These are phyloP conservation scores for Cantharellus cinnabarinus DNA, from an alignment of 768 basidiomycete species.

Conservation along the genomic window DNA sequence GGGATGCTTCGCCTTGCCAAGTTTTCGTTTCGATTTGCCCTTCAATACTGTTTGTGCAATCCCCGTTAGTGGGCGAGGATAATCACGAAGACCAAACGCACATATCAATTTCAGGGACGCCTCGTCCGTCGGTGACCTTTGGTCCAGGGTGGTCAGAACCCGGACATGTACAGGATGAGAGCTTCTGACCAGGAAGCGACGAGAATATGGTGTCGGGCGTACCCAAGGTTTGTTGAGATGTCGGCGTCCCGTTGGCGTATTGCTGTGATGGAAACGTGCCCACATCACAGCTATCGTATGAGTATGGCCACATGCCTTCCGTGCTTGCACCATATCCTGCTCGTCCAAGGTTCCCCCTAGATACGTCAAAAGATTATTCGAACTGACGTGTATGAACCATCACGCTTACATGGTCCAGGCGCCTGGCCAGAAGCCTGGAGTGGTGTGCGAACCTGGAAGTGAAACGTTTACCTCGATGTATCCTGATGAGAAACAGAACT, in stretches of 20 bases:
- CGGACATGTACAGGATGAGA: conserved; percentile 76
- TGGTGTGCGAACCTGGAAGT: conserved; percentile 38
- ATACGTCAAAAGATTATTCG: background rate
- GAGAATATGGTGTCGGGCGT: conserved; percentile 35
- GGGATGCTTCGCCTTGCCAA: conserved; percentile 48
- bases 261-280: conserved; percentile 79
- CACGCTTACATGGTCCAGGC: conserved; percentile 18
- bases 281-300: conserved; percentile 65
- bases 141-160: conserved; percentile 83
- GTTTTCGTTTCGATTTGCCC: conserved; percentile 39
- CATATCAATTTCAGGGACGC: conserved; percentile 85
- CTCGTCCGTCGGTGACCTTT: conserved; percentile 35
- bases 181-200: conserved; percentile 65
- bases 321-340: conserved; percentile 82
- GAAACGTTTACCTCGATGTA: conserved; percentile 72
- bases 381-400: background rate
- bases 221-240: conserved; percentile 1
- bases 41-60: conserved; percentile 28
- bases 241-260: conserved; percentile 33
- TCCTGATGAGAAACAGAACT: conserved; percentile 84
- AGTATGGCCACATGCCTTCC: conserved; percentile 70
- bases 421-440: conserved; percentile 78
- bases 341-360: conserved; percentile 32
- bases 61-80: background rate
- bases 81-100: background rate